Conservation (phyloP, 2,329 filamentous ascomycete species). For the Ophiocordyceps polyrhachis-furcata region DNA sequence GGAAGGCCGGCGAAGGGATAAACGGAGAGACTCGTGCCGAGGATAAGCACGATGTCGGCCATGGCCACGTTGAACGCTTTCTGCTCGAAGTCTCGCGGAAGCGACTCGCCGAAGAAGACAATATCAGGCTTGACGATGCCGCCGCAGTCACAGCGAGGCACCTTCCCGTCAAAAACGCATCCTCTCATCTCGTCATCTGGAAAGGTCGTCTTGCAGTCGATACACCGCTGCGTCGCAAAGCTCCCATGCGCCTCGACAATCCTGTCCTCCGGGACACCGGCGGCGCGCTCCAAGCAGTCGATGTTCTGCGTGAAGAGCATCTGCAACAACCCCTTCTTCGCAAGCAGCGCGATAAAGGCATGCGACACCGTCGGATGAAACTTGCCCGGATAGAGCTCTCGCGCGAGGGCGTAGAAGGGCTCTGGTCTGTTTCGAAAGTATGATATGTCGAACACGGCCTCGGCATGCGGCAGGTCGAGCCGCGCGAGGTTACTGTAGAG, state of each 20-base stretch:
- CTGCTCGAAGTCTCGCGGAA: slow-evolving; percentile 22
- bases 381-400: slow-evolving; percentile 79
- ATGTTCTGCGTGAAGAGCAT: slow-evolving; percentile 97
- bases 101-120: slow-evolving; percentile 72
- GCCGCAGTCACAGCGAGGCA: slow-evolving; percentile 57
- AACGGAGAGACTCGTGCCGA: slow-evolving; percentile 77
- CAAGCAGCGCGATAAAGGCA: slow-evolving; percentile 67
- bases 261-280: slow-evolving; percentile 61
- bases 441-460: slow-evolving; percentile 83
- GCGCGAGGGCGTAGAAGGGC: slow-evolving; percentile 83
- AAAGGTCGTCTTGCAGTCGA: slow-evolving; percentile 62
- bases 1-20: slow-evolving; percentile 80
- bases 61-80: slow-evolving; percentile 27
- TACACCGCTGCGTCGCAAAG: slow-evolving; percentile 79
- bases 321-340: slow-evolving; percentile 57
- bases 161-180: slow-evolving; percentile 44
- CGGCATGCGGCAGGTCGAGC: slow-evolving; percentile 70
- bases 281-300: slow-evolving; percentile 77
- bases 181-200: slow-evolving; percentile 56
- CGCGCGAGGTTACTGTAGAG: slow-evolving; percentile 83
- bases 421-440: slow-evolving; percentile 73
- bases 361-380: slow-evolving; percentile 82
- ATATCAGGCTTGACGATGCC: slow-evolving; percentile 88
- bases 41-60: slow-evolving; percentile 64
- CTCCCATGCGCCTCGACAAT: slow-evolving; percentile 93